Base-by-base conservation (phyloP, 225 moss, liverwort and hornwort species). In the Pseudoscleropodium purum region DNA sequence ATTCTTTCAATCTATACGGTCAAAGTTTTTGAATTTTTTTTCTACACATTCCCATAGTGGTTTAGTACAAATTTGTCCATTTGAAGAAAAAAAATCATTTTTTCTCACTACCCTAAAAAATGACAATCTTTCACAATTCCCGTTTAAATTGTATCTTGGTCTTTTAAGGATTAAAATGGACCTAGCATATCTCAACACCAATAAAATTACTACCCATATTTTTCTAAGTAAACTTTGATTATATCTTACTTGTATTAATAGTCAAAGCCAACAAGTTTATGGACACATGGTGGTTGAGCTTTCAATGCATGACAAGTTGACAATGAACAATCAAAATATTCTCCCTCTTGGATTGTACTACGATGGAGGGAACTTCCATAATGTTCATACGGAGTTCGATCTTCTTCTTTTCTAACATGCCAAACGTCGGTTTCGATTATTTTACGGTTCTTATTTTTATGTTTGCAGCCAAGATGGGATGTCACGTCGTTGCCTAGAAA, bases 1-100 rank as follows among this genome's bases (percentile, higher is more conserved):
- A 67, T 24, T n/a, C 7, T 12, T 69, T 23, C 24, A 69, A n/a
- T n/a, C 0, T 0, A 0, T 24, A 13, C 0, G 0, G 1, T 24
- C 23, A 23, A 13, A 13, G 24, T 69, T n/a, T 24, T 2, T 23
- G 0, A 11, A n/a, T 1, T 33, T 66, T n/a, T 27, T 69, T 24
- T 70, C 4, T 2, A 24, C 13, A n/a, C 69, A 13, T 6, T 41
- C 8, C 26, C 1, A 26, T 8, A 8, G 2, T 39, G 25, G 5
- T 41, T 0, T 25, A 68, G 21, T 37, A 37, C 11, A 67, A 39
- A 15, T 41, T 39, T 39, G 5, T 68, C 7, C 27, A 24, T 1
- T 69, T 39, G 25, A 69, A 43, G 1, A 15, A 26, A 14, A 24
- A 8, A 16, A 41, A 23, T 20, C 2, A 14, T 8, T 15, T 41